Base-by-base conservation (phyloP, 768 basidiomycete genomes). In the Tulasnella sp. region DNA sequence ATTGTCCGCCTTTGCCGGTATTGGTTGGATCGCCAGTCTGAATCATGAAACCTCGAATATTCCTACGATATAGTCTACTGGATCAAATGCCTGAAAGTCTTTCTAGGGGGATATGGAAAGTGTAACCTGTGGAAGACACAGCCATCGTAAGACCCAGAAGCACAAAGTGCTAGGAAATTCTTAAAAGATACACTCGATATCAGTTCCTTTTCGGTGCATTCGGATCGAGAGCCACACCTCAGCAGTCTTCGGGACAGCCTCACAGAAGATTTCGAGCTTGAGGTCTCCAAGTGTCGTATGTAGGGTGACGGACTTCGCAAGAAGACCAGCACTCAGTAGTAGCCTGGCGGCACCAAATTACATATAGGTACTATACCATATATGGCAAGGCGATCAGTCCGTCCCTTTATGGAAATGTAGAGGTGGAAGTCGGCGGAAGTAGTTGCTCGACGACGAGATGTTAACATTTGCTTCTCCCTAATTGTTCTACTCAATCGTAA, bases 251-350 rank as follows among this genome's bases (percentile, higher is more conserved):
- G 96, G 96, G 19, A 92, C 87, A 4, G 94, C 85, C 72, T 99
- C 96, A 70, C 96, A 98, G 73, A 98, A 98, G 11, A 99, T 69
- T 72, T 99, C 96, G 62, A 98, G 82, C 92, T 97, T 98, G 71
- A 98, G 76, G 62, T 98, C 94, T 17, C 93, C 93, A 66, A 85
- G 85, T n/a, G 85, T 80, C 0, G 93, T 97, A 70, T 97, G 86
- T 53, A 98, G 76, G 5, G 93, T 97, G 42, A 96, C 92, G 59
- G 94, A 94, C 93, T 91, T 43, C 42, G 29, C 8, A n/a, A 11
- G 19, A 31, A 22, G 29, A 21, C 10, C n/a, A 11, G 4, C 25
- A 19, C 17, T 52, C n/a, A 27, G 50, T 19, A 52, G 11, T 19
- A 52, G 50, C 34, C 5, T 15, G 15, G 29, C 8, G 24, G n/a